Conservation (phyloP, 352 stramenopile species). For the Peronospora tabacina region DNA sequence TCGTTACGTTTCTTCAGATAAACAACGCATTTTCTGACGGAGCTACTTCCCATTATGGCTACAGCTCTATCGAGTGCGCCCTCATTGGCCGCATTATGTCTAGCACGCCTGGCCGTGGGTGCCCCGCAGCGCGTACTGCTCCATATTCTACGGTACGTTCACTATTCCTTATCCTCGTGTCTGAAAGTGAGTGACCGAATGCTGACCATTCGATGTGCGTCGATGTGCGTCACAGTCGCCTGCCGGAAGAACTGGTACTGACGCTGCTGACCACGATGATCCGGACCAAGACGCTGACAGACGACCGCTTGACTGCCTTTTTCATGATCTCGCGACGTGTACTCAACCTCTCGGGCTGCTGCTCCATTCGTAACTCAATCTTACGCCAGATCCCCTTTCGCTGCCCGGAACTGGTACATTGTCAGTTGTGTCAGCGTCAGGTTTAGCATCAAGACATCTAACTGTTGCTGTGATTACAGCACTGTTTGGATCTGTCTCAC, state of each 20-base stretch:
- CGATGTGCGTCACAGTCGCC: constrained; percentile 28
- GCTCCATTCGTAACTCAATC: constrained; percentile 79
- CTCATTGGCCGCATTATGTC: constrained; percentile 53
- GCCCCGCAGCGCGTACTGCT: constrained; percentile 52
- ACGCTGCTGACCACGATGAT: constrained; percentile 68
- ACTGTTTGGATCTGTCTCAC: constrained; percentile 76
- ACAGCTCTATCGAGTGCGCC: constrained; percentile 26
- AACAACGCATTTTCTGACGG: too few species aligned
- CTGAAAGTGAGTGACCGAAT: background rate
- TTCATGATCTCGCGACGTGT: constrained; percentile 71
- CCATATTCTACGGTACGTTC: constrained; percentile 53
- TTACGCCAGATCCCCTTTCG: constrained; percentile 79
- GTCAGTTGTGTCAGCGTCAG: background rate
- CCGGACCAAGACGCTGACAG: constrained; percentile 59
- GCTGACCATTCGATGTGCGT: background rate
- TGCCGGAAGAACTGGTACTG: constrained; percentile 80
- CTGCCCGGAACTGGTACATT: constrained; percentile 65
- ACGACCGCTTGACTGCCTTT: constrained; percentile 77
- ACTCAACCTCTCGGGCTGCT: constrained; percentile 63
- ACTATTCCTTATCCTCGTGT: background rate
- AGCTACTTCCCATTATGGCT: constrained; percentile 7
- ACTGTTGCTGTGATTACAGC: constrained; percentile 26
- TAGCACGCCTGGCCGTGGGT: constrained; percentile 45
- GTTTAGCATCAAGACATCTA: constrained; percentile 2
- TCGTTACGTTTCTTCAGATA: constrained; percentile 14